phyloP scores from a whole-genome alignment of 2,329 filamentous ascomycete species.

The Amesomyces nigricolor region DNA sequence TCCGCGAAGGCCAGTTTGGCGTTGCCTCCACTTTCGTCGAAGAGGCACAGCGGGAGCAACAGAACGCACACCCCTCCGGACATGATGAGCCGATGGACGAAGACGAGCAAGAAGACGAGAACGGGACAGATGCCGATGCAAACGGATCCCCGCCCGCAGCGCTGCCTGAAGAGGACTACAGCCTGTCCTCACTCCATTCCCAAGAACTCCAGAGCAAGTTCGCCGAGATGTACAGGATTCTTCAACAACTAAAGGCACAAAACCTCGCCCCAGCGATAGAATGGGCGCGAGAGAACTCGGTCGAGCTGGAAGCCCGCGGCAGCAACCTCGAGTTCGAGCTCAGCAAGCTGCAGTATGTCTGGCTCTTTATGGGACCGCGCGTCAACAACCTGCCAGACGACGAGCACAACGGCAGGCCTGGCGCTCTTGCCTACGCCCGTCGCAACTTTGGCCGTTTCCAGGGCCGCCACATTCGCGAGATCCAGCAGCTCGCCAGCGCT shows the following conservation, averaged over 20 bases:
- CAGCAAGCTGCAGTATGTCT: slow-evolving; percentile 81
- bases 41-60: slow-evolving; percentile 50
- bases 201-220: slow-evolving; percentile 74
- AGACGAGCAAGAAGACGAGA: slow-evolving; percentile 29
- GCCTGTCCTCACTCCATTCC: slow-evolving; percentile 55
- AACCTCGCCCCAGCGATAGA: slow-evolving; percentile 79
- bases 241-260: slow-evolving; percentile 67
- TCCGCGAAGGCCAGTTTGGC: slow-evolving; percentile 88
- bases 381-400: slow-evolving; percentile 52
- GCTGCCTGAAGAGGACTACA: slow-evolving; percentile 35
- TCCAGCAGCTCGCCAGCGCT: slow-evolving; percentile 74
- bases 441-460: slow-evolving; percentile 70
- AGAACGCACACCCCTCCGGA: slow-evolving; percentile 17
- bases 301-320: slow-evolving; percentile 68
- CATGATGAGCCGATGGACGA: slow-evolving; percentile 26
- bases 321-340: slow-evolving; percentile 96
- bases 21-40: slow-evolving; percentile 80
- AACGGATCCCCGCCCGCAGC: slow-evolving; percentile 19
- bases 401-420: slow-evolving; percentile 48
- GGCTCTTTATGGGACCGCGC: slow-evolving; percentile 65
- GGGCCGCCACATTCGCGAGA: slow-evolving; percentile 67
- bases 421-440: slow-evolving; percentile 71
- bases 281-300: slow-evolving; percentile 72
- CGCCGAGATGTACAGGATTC: slow-evolving; percentile 81
- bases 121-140: slow-evolving; percentile 27